Evolutionary conservation across 371 early-diverging fungal genomes (phyloP).

Genomic region (Smittium mucronatum): DNA sequence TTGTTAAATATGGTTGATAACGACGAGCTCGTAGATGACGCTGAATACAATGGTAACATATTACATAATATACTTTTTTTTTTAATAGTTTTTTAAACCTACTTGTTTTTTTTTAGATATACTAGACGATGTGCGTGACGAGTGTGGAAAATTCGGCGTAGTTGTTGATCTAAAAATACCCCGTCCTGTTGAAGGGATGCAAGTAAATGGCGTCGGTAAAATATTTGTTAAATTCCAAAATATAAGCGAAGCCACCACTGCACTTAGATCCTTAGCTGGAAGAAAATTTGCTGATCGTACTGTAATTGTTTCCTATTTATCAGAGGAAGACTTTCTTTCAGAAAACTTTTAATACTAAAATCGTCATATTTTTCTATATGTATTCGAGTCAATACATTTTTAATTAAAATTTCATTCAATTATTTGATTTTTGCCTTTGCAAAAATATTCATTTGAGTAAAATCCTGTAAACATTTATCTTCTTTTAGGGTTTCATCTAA

Average conservation of each 20-base stretch:
- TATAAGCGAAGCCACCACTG: conserved; percentile 45
- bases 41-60: conserved; percentile 66
- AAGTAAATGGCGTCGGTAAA: conserved; percentile 69
- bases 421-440: no score
- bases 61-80: conserved; percentile 6
- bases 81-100: conserved; percentile 5
- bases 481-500: no score
- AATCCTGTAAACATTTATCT: no score
- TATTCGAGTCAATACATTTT: neutral
- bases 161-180: conserved; percentile 74
- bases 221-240: conserved; percentile 70
- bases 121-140: conserved; percentile 78
- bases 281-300: conserved; percentile 88
- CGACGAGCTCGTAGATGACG: conserved; percentile 75
- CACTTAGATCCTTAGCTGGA: conserved; percentile 79
- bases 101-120: conserved; percentile 48
- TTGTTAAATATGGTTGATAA: conserved; percentile 89
- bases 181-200: conserved; percentile 43
- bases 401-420: no score
- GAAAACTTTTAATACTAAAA: conserved; percentile 39
- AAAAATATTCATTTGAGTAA: no score
- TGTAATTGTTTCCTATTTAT: conserved; percentile 74
- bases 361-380: neutral
- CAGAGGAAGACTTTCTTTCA: conserved; percentile 48
- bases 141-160: conserved; percentile 77